phyloP scores from a whole-genome alignment of 2,329 filamentous ascomycete species.

The Nectriaceae sp. region DNA sequence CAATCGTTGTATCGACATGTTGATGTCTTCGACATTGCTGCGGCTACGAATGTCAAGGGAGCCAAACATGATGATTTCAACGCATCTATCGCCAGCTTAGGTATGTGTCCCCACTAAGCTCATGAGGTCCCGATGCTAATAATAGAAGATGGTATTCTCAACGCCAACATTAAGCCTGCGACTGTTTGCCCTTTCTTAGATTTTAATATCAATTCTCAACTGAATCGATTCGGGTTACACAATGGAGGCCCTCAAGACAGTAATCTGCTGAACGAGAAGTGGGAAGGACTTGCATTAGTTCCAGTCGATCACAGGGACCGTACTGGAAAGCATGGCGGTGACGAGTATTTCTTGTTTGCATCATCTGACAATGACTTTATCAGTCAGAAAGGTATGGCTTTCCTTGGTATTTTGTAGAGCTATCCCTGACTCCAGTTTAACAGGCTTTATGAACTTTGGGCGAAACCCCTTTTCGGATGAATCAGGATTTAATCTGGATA shows the following conservation, averaged over 20 bases:
- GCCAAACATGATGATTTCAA: conserved; percentile 37
- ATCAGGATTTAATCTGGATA: conserved; percentile 60
- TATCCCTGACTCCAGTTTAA: neutral
- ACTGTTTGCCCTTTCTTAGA: conserved; percentile 68
- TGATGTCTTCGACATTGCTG: conserved; percentile 67
- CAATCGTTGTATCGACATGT: conserved; percentile 66
- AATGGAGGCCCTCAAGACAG: conserved; percentile 65
- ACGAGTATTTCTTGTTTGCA: conserved; percentile 68
- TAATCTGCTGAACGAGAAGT: conserved; percentile 71
- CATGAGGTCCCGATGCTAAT: neutral
- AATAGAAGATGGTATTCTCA: conserved; percentile 50
- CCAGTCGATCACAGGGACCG: conserved; percentile 48
- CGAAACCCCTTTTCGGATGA: conserved; percentile 56
- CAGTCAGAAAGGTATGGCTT: conserved; percentile 62
- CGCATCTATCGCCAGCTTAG: conserved; percentile 22
- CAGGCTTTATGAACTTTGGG: conserved; percentile 58
- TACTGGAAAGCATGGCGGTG: conserved; percentile 36
- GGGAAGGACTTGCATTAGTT: conserved; percentile 68
- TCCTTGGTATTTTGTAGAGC: neutral
- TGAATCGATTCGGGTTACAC: conserved; percentile 66
- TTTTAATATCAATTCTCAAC: conserved; percentile 65
- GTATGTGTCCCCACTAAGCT: neutral
- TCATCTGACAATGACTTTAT: conserved; percentile 76
- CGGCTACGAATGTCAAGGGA: conserved; percentile 62
- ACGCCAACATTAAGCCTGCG: conserved; percentile 55